Base-by-base conservation (phyloP, 108 stramenopile genomes). In the Aurantiochytrium sp. region DNA sequence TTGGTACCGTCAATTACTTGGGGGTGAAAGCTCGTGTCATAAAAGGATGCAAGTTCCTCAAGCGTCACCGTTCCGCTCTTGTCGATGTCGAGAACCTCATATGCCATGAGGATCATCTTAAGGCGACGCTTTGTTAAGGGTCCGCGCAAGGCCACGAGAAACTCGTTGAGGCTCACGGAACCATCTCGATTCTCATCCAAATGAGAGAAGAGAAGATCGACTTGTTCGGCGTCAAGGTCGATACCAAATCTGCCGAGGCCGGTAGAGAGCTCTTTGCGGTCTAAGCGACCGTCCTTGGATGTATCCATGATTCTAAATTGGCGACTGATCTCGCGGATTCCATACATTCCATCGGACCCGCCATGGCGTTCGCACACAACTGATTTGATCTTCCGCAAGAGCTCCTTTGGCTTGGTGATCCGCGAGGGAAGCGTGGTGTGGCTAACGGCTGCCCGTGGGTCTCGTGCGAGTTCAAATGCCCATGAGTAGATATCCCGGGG, bases 11-110 rank as follows among this genome's bases (percentile, higher is more conserved):
- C 16, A 8, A 90, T 60, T 5, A 95, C 94, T 4, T 92, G 93
- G 5, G 94, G 94, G 87, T 95, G 94, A 45, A 72, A 42, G 42
- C 57, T 72, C 16, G 93, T 94, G 58, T 94, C 92, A 60, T 93
- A 95, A 43, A 47, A 53, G 25, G 35, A 28, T 58, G 51, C 59
- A 21, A 93, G 93, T 5, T 93, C 89, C 25, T 90, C 35, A 4
- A 91, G 44, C 6, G 72, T 60, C 57, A 94, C 90, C 43, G 91
- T 16, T 5, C 90, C 93, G 55, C 69, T 59, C 16, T 59, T 23
- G 87, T 94, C 92, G 44, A 42, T 91, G 73, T 95, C 94, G 58
- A 94, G 87, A 19, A 92, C 88, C 19, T 92, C 91, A 69, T 94
- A 95, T 5, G 94, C 94, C 87, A 57, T 53, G 72, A 72, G 49